Evolutionary conservation across 495 filamentous ascomycete genomes (phyloP).

Genomic region (Lepidopterella palustris): DNA sequence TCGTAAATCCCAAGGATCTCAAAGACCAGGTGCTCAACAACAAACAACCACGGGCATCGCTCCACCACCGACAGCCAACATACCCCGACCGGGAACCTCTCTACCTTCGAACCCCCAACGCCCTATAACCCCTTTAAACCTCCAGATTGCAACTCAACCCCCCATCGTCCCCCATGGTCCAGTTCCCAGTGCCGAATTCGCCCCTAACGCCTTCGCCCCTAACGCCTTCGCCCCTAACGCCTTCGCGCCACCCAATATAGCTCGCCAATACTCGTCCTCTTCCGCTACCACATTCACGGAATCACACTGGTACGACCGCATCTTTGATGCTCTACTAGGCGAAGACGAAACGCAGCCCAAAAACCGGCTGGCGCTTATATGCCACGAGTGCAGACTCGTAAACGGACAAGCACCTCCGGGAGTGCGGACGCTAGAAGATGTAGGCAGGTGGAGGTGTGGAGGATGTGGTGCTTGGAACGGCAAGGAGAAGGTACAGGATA

Average conservation of each 20-base stretch:
- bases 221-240: conserved; percentile 63
- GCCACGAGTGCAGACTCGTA: conserved; percentile 72
- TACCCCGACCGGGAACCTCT: conserved; percentile 39
- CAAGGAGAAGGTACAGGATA: conserved; percentile 47
- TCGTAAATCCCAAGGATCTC: conserved; percentile 32
- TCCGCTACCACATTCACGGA: conserved; percentile 45
- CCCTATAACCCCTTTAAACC: conserved; percentile 6
- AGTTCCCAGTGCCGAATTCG: conserved; percentile 41
- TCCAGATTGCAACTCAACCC: too few relatives aligned
- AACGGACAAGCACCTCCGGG: conserved; percentile 96
- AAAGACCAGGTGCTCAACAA: conserved; percentile 24
- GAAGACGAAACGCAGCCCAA: conserved; percentile 92
- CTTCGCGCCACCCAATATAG: conserved; percentile 34
- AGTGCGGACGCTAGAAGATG: conserved; percentile 63
- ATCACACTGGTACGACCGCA: conserved; percentile 85
- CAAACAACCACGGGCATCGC: conserved; percentile 52
- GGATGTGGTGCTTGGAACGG: conserved; percentile 83
- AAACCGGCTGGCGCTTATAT: conserved; percentile 87
- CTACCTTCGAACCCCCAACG: conserved; percentile 21
- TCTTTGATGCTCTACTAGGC: conserved; percentile 84
- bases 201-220: too few relatives aligned
- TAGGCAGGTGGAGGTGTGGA: conserved; percentile 86
- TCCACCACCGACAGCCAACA: conserved; percentile 86
- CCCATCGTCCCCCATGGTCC: conserved; percentile 20
- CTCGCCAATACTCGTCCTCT: conserved; percentile 41